These are phyloP conservation scores for Arthrobotrys iridis DNA, from an alignment of 2,329 filamentous ascomycete genomes.

Conservation along the genomic window DNA sequence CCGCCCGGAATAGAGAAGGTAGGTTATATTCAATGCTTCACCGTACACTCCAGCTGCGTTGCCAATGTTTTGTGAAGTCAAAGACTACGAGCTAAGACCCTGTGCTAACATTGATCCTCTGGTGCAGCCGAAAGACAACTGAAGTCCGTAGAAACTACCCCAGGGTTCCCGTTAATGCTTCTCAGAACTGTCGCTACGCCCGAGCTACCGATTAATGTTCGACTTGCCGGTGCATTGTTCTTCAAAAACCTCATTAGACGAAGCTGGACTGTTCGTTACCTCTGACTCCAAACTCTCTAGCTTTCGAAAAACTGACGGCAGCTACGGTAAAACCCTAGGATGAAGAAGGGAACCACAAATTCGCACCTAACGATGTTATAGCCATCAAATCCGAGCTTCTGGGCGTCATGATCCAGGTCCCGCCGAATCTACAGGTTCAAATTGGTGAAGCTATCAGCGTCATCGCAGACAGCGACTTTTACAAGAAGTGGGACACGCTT, in stretches of 20 bases:
- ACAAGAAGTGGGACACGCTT: slow-evolving; percentile 93
- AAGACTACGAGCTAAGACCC: neutral
- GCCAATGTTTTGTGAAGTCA: slow-evolving; percentile 1
- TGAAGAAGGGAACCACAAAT: slow-evolving; percentile 92
- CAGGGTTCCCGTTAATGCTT: slow-evolving; percentile 85
- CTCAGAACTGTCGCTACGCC: slow-evolving; percentile 88
- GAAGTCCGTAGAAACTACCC: slow-evolving; percentile 81
- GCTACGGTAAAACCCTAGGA: slow-evolving; percentile 66
- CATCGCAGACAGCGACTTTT: slow-evolving; percentile 98
- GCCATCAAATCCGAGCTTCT: slow-evolving; percentile 96
- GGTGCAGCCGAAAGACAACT: slow-evolving; percentile 67
- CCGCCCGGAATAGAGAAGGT: slow-evolving; percentile 89
- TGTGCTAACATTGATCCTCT: slow-evolving; percentile 15
- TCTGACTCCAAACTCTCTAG: slow-evolving; percentile 52
- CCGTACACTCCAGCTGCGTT: slow-evolving; percentile 12
- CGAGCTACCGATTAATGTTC: slow-evolving; percentile 76
- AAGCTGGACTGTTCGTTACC: slow-evolving; percentile 78
- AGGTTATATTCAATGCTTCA: slow-evolving; percentile 59
- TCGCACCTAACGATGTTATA: slow-evolving; percentile 80
- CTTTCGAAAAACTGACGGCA: neutral
- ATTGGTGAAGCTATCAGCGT: slow-evolving; percentile 95
- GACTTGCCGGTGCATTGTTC: slow-evolving; percentile 86
- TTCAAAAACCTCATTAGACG: slow-evolving; percentile 99
- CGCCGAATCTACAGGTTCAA: slow-evolving; percentile 86
- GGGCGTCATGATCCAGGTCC: slow-evolving; percentile 93